A percentile compares a stretch with the other conserved stretches of the same genome.
These are phyloP conservation scores for Phanerochaete sordida DNA, from an alignment of 768 basidiomycete genomes.

Conservation along the genomic window DNA sequence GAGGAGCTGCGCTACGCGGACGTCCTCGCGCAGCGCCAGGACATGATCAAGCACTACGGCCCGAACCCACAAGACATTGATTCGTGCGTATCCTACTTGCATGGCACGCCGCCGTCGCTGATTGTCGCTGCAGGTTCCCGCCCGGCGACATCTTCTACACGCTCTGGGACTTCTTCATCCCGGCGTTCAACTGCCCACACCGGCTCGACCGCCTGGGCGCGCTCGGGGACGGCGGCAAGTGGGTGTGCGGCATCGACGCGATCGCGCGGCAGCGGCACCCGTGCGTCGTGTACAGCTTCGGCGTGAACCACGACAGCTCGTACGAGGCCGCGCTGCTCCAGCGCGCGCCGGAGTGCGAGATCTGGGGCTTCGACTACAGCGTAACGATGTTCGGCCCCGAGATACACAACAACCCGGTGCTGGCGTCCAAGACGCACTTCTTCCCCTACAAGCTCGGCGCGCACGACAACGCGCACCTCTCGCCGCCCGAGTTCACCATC, in stretches of 20 bases:
- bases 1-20: constrained; percentile 12
- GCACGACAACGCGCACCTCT: constrained; percentile 37
- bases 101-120: neutral
- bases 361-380: constrained; percentile 40
- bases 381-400: constrained; percentile 42
- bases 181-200: constrained; percentile 12
- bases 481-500: constrained; percentile 54
- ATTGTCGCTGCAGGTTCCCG: constrained; percentile 13
- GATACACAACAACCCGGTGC: constrained; percentile 26
- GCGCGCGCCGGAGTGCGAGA: constrained; percentile 34
- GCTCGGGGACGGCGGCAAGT: constrained; percentile 53
- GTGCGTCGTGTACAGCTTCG: constrained; percentile 22
- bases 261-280: constrained; percentile 21
- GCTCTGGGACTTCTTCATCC: constrained; percentile 13
- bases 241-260: constrained; percentile 45
- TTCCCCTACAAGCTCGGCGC: constrained; percentile 29
- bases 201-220: constrained; percentile 37
- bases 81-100: constrained; percentile 1
- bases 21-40: constrained; percentile 6
- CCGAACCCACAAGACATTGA: constrained; percentile 14
- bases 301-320: constrained; percentile 44
- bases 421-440: constrained; percentile 40
- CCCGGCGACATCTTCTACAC: constrained; percentile 14
- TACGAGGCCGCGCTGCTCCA: constrained; percentile 45
- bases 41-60: constrained; percentile 17